phyloP scores from a whole-genome alignment of 192 early-diverging fungal species.

The Linnemannia zychae region DNA sequence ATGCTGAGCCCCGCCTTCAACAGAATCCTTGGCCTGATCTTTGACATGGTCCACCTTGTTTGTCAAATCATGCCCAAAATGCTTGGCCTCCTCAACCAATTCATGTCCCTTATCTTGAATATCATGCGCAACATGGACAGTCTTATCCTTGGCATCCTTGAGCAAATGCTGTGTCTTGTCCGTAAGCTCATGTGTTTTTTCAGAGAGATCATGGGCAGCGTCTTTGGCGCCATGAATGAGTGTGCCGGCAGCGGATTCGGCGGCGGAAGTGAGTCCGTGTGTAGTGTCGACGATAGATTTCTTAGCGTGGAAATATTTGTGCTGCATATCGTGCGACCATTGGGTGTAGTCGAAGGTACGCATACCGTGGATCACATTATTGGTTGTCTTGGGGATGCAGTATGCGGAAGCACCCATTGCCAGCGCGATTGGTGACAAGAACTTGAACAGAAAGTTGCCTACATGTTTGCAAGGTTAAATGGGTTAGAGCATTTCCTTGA shows the following conservation, averaged over 20 bases:
- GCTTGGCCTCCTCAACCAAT: constrained; percentile 10
- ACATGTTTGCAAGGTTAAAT: too few relatives aligned
- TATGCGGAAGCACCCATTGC: constrained; percentile 40
- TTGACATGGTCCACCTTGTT: constrained; percentile 14
- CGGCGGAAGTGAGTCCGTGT: constrained; percentile 3
- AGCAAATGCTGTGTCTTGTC: constrained; percentile 29
- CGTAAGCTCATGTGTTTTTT: constrained; percentile 36
- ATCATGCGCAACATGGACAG: constrained; percentile 28
- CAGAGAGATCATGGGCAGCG: constrained; percentile 24
- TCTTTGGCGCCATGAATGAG: constrained; percentile 22
- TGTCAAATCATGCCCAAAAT: constrained; percentile 3
- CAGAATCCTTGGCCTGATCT: constrained; percentile 19
- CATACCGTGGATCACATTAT: constrained; percentile 37
- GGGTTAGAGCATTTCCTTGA: background rate
- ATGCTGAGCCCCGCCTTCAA: constrained; percentile 10
- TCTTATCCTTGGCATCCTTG: constrained; percentile 36
- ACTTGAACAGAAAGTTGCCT: constrained; percentile 46
- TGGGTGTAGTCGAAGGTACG: constrained; percentile 35
- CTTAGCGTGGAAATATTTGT: constrained; percentile 24
- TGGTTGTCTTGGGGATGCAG: constrained; percentile 48
- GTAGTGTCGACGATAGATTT: constrained; percentile 27
- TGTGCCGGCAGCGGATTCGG: constrained; percentile 13
- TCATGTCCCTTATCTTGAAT: constrained; percentile 14
- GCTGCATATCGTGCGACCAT: constrained; percentile 27
- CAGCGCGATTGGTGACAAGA: constrained; percentile 34